phyloP scores from a whole-genome alignment of 192 early-diverging fungal genomes.

The Nowakowskiella sp. region DNA sequence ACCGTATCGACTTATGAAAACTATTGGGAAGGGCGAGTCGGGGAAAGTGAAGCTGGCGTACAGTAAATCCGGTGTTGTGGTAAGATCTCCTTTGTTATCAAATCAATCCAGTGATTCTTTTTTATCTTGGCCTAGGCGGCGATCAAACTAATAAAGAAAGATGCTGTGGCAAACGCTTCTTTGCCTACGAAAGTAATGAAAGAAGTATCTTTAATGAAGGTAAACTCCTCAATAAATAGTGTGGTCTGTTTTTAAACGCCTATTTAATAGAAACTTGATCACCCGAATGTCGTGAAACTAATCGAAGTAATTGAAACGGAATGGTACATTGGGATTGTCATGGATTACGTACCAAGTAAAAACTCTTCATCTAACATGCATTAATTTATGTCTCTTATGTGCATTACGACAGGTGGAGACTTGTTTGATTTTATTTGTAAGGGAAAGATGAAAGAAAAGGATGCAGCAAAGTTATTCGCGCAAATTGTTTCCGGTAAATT shows the following conservation, averaged over 20 bases:
- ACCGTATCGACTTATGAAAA: slow-evolving; percentile 36
- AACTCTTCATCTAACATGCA: background rate
- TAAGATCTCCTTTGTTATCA: too few species aligned
- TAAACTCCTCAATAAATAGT: too few species aligned
- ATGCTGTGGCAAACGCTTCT: slow-evolving; percentile 71
- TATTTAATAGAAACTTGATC: slow-evolving; percentile 76
- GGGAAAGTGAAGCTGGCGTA: slow-evolving; percentile 55
- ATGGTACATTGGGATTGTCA: slow-evolving; percentile 91
- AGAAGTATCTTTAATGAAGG: slow-evolving; percentile 88
- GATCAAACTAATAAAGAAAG: slow-evolving; percentile 92
- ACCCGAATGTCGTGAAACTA: slow-evolving; percentile 85
- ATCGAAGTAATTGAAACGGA: slow-evolving; percentile 96
- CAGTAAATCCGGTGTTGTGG: too few species aligned
- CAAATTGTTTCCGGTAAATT: slow-evolving; percentile 72
- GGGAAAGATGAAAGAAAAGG: slow-evolving; percentile 82
- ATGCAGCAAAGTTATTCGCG: slow-evolving; percentile 85
- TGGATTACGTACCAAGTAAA: slow-evolving; percentile 87
- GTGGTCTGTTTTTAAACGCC: too few species aligned
- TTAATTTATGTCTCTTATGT: slow-evolving; percentile 6
- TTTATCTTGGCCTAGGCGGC: slow-evolving; percentile 63
- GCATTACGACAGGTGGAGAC: slow-evolving; percentile 72
- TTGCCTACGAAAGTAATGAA: slow-evolving; percentile 84
- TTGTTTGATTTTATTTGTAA: slow-evolving; percentile 95
- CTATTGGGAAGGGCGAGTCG: slow-evolving; percentile 52
- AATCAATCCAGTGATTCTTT: too few species aligned